Conservation (phyloP, 1,284 basidiomycete species). For the Heliocybe sulcata region DNA sequence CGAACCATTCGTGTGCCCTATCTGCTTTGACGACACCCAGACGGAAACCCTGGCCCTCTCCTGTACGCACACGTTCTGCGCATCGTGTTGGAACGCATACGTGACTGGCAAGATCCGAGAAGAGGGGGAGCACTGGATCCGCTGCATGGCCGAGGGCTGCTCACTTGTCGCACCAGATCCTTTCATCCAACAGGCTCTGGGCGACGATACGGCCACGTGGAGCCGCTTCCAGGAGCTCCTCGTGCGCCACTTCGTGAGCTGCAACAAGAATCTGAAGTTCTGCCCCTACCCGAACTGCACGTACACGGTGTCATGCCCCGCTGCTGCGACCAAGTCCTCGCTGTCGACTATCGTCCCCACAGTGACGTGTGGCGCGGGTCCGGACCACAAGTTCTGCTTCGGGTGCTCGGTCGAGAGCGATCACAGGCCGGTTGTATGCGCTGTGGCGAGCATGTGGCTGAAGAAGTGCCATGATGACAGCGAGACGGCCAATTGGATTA, state of each 20-base stretch:
- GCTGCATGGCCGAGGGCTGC: slow-evolving; percentile 94
- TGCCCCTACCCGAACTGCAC: slow-evolving; percentile 86
- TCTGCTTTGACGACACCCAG: slow-evolving; percentile 26
- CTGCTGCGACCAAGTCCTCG: slow-evolving; percentile 66
- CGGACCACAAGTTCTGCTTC: slow-evolving; percentile 75
- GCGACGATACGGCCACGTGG: slow-evolving; percentile 39
- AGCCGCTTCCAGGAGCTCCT: slow-evolving; percentile 81
- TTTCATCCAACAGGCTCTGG: slow-evolving; percentile 45
- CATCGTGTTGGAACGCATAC: slow-evolving; percentile 85
- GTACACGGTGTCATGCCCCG: slow-evolving; percentile 83
- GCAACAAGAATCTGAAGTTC: slow-evolving; percentile 82
- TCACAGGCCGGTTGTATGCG: slow-evolving; percentile 89
- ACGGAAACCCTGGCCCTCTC: slow-evolving; percentile 57
- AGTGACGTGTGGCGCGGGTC: slow-evolving; percentile 67
- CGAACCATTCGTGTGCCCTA: slow-evolving; percentile 2
- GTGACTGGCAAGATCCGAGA: slow-evolving; percentile 80
- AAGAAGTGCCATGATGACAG: slow-evolving; percentile 97
- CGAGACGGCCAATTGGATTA: slow-evolving; percentile 99
- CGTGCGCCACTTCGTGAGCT: slow-evolving; percentile 86
- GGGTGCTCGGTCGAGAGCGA: slow-evolving; percentile 82
- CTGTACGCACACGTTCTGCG: slow-evolving; percentile 83
- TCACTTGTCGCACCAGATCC: slow-evolving; percentile 64
- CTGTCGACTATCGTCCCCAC: slow-evolving; percentile 83
- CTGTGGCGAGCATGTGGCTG: slow-evolving; percentile 88
- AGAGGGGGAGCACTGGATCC: slow-evolving; percentile 84